phyloP scores from a whole-genome alignment of 2,329 filamentous ascomycete genomes.

The Stachybotrys chartarum region DNA sequence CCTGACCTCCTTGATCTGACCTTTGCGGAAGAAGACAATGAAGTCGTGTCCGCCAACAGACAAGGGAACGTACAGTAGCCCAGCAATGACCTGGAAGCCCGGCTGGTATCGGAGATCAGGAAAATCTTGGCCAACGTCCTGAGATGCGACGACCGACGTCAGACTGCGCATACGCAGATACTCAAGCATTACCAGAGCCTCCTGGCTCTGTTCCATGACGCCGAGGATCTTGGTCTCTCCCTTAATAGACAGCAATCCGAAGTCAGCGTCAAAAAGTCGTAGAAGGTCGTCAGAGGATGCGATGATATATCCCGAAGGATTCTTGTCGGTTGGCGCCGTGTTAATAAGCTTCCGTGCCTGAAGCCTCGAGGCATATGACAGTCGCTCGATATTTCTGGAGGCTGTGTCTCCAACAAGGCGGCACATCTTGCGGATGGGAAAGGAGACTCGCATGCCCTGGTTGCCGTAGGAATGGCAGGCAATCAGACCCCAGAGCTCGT shows the following conservation, averaged over 20 bases:
- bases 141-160: constrained; percentile 69
- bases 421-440: constrained; percentile 89
- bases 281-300: constrained; percentile 81
- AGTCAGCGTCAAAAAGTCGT: constrained; percentile 80
- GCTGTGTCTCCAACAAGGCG: constrained; percentile 79
- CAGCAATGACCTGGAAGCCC: constrained; percentile 71
- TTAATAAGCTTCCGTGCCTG: constrained; percentile 87
- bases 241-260: constrained; percentile 73
- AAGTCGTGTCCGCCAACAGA: constrained; percentile 73
- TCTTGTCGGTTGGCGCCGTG: constrained; percentile 70
- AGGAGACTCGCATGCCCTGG: constrained; percentile 81
- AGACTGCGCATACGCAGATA: constrained; percentile 72
- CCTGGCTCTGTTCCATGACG: constrained; percentile 66
- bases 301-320: constrained; percentile 84
- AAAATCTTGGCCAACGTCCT: constrained; percentile 70
- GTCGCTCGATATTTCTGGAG: constrained; percentile 77
- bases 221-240: constrained; percentile 88
- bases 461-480: constrained; percentile 75
- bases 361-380: constrained; percentile 78
- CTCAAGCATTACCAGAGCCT: constrained; percentile 76
- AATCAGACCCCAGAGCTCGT: constrained; percentile 81
- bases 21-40: constrained; percentile 83
- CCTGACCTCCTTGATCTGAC: constrained; percentile 68
- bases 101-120: constrained; percentile 73
- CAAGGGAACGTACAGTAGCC: constrained; percentile 74